Conservation (phyloP, 2,329 filamentous ascomycete genomes). For the Phyllachora maydis region DNA sequence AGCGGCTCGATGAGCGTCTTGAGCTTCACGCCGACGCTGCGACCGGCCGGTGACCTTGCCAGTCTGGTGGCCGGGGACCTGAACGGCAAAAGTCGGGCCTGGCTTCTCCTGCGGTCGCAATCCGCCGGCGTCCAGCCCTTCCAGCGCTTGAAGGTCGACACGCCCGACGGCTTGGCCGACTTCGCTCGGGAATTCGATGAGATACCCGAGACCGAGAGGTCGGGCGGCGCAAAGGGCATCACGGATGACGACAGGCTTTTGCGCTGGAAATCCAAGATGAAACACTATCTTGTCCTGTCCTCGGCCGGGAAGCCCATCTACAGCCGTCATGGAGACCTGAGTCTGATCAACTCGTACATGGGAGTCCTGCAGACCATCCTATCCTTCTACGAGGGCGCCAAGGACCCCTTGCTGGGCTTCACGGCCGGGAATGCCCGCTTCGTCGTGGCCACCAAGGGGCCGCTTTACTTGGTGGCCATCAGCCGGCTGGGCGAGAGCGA, state of each 20-base stretch:
- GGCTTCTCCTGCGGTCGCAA: constrained; percentile 44
- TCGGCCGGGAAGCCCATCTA: constrained; percentile 95
- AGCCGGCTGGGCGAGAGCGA: constrained; percentile 88
- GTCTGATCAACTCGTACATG: constrained; percentile 80
- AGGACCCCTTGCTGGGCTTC: constrained; percentile 64
- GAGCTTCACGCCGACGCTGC: constrained; percentile 44
- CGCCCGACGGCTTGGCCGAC: constrained; percentile 34
- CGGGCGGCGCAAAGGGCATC: constrained; percentile 12
- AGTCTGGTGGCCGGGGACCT: constrained; percentile 61
- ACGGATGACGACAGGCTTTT: constrained; percentile 38
- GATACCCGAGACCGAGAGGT: constrained; percentile 26
- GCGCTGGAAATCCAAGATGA: constrained; percentile 79
- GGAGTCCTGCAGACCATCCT: constrained; percentile 95
- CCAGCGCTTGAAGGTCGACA: constrained; percentile 22
- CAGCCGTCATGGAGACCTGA: constrained; percentile 80
- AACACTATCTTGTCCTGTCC: constrained; percentile 93
- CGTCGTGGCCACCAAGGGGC: constrained; percentile 65
- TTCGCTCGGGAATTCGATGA: constrained; percentile 66
- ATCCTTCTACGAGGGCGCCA: constrained; percentile 74
- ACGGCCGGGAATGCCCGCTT: constrained; percentile 75
- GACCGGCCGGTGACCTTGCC: constrained; percentile 50
- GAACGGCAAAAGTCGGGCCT: constrained; percentile 44
- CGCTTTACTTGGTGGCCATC: constrained; percentile 83
- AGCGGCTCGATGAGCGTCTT: constrained; percentile 46
- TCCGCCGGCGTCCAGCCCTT: constrained; percentile 39